Conservation (phyloP, 2,329 filamentous ascomycete genomes). For the Colletotrichum musae region DNA sequence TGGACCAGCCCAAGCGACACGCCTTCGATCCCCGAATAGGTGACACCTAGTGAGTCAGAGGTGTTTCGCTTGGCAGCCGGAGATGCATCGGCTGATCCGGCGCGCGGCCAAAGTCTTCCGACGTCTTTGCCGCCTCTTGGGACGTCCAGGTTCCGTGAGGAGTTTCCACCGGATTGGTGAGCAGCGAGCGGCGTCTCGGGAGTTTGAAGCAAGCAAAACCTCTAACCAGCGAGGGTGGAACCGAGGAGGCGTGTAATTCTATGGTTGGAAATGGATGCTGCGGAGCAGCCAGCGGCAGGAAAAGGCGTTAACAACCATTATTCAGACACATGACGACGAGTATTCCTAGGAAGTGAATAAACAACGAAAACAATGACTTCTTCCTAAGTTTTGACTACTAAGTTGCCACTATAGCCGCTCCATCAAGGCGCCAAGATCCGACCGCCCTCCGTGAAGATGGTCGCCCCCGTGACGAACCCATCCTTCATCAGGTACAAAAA, state of each 20-base stretch:
- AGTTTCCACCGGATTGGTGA: not conserved
- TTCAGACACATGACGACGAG: not conserved
- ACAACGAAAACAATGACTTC: not conserved
- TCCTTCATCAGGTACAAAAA: constrained; percentile 62
- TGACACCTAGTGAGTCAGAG: constrained; percentile 2
- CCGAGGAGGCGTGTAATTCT: not conserved
- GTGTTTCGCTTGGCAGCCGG: no score
- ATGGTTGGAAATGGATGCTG: not conserved
- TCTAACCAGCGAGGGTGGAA: no score
- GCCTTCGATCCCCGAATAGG: not conserved
- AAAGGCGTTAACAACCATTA: not conserved
- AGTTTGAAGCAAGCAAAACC: no score
- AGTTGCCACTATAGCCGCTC: not conserved
- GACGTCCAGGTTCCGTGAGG: not conserved
- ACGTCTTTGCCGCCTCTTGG: no score
- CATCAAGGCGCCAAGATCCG: not conserved
- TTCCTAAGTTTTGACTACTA: no score
- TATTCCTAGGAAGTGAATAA: not conserved
- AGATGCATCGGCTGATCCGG: no score
- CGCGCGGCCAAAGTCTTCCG: no score
- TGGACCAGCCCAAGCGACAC: not conserved
- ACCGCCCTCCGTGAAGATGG: constrained; percentile 47
- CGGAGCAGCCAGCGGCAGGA: constrained; percentile 4
- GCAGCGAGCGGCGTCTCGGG: no score
- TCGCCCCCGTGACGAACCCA: constrained; percentile 52